Evolutionary conservation across 1,139 yeast species (phyloP), one percentile per base, ranked within the genome.

Genomic region (Debaryomyces nepalensis): DNA sequence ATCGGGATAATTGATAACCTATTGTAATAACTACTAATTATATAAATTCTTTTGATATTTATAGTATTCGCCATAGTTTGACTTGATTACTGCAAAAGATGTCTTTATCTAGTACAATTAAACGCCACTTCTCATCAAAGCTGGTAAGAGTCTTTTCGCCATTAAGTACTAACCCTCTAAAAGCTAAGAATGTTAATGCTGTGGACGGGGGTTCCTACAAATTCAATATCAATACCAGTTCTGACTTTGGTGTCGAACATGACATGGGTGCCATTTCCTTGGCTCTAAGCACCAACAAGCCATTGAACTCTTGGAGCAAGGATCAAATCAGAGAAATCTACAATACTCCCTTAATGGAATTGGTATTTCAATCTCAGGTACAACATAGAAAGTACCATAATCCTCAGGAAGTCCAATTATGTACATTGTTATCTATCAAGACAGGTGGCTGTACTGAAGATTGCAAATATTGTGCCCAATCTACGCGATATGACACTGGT

Each of bases 391-490:
- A 68, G 46, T 78, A 73, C 62, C 90, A 86, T 56, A 79, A 85
- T 51, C 89, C 91, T 1, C 57, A 71, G 1, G 83, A 84, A 56
- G 83, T 86, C 20, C 95, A 86, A 59, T 70, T 86, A 38, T 86
- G 95, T 61, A 84, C 93, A 2, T 70, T 86, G 46, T 73, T 85
- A 64, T 82, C 82, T 44, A 84, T 86, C 58, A 86, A 86, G 54
- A 77, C 87, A 0, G 95, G 95, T 37, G 95, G 95, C 0, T 86
- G 95, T 55, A 73, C 88, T 2, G 95, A 86, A 54, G 91, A 86
- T 56, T 86, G 95, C 60, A 82, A 81, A 54, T 87, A 87, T 61
- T 86, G 95, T 64, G 82, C 93, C 0, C 95, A 86, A 56, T 83
- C 91, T 2, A 69, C 81, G 3, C 68, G 87, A 21, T 77, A 86